These are phyloP conservation scores for Chalciporus sp. DNA, from an alignment of 1,284 basidiomycete species.

Conservation along the genomic window DNA sequence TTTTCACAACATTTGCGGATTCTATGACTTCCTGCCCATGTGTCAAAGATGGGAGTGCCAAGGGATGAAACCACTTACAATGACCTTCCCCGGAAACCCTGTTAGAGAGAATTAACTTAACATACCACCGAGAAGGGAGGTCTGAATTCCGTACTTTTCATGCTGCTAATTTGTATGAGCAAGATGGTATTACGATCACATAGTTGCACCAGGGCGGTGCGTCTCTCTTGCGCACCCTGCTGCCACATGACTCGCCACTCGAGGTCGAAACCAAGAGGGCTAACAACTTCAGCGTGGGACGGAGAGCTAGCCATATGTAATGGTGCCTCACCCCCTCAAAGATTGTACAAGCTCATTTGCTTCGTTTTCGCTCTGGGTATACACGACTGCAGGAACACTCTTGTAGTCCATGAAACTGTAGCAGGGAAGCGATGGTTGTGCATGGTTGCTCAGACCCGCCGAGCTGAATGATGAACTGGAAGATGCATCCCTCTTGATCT, in stretches of 20 bases:
- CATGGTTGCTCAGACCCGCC: neutral
- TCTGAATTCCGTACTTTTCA: constrained; percentile 44
- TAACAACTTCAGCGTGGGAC: constrained; percentile 22
- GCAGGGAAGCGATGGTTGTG: constrained; percentile 23
- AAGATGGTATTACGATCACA: constrained; percentile 50
- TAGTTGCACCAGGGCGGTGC: constrained; percentile 56
- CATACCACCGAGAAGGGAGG: neutral
- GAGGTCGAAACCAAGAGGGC: constrained; percentile 61
- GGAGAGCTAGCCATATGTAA: neutral
- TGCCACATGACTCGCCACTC: constrained; percentile 55
- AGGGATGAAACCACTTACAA: constrained; percentile 8
- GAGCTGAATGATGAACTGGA: constrained; percentile 7
- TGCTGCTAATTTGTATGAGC: constrained; percentile 57
- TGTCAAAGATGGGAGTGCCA: neutral
- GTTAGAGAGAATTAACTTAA: neutral
- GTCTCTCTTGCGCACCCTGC: constrained; percentile 34
- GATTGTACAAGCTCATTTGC: constrained; percentile 44
- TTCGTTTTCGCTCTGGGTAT: constrained; percentile 43
- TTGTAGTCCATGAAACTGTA: constrained; percentile 46
- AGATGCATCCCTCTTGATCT: neutral
- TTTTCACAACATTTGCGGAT: constrained; percentile 47
- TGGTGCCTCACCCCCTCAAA: constrained; percentile 40
- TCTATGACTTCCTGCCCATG: constrained; percentile 49
- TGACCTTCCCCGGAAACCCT: constrained; percentile 50
- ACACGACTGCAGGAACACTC: constrained; percentile 39